A percentile compares a stretch with the other conserved stretches of the same genome.
phyloP scores from a whole-genome alignment of 805 yeast genomes.

The Ogataea minuta region DNA sequence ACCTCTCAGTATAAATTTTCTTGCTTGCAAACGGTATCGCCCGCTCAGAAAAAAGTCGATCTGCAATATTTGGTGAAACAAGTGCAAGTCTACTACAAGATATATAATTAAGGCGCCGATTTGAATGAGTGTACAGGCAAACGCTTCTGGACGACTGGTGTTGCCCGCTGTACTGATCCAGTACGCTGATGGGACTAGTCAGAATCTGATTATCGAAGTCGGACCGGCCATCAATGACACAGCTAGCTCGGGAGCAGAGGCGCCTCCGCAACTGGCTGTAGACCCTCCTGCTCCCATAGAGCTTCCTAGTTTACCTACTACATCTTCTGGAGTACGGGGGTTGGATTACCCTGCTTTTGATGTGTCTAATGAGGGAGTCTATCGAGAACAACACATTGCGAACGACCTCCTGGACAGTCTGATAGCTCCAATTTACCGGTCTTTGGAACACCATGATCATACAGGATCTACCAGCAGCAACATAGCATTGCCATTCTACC shows the following conservation, averaged over 20 bases:
- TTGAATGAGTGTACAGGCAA: constrained; percentile 10
- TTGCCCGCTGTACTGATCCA: constrained; percentile 33
- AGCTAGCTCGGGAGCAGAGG: constrained; percentile 1
- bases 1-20: neutral
- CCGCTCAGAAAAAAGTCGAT: constrained; percentile 5
- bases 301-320: neutral
- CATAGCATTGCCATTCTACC: constrained; percentile 4
- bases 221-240: constrained; percentile 23
- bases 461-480: constrained; percentile 4
- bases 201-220: constrained; percentile 32
- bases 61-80: constrained; percentile 9
- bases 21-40: constrained; percentile 1
- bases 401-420: constrained; percentile 25
- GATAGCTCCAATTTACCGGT: constrained; percentile 27
- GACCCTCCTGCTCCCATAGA: neutral
- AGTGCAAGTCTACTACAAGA: neutral
- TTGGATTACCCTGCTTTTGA: constrained; percentile 38
- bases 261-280: constrained; percentile 2
- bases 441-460: constrained; percentile 17
- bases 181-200: constrained; percentile 32
- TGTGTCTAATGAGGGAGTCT: constrained; percentile 34
- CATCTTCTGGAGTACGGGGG: constrained; percentile 29
- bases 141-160: constrained; percentile 24
- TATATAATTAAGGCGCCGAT: neutral
- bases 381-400: constrained; percentile 24